Evolutionary conservation across 1,139 yeast species (phyloP), one percentile per base, ranked within the genome.

Genomic region (Pichia sp.): DNA sequence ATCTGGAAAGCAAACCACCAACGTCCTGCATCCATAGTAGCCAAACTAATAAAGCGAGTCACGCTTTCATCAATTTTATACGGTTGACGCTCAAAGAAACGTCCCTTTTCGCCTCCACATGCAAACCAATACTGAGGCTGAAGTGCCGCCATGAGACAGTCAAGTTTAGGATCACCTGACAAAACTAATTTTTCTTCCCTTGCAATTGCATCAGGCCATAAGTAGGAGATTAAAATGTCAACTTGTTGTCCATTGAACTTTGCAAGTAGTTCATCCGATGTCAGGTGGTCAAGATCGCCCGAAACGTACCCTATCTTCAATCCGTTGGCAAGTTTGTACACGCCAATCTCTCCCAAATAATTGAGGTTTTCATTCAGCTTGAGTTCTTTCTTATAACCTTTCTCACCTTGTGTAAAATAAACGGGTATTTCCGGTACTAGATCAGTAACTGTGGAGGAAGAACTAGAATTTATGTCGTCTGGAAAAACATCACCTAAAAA

Each of bases 1-100:
- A 78, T 51, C 31, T 65, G 68, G 48, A 81, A 81, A 0, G 91
- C 93, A 58, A 82, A 82, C 44, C 75, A 78, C 88, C 91, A 83
- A 56, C 77, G 77, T 6, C 63, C 63, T 29, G 56, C 56, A 0
- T 77, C 81, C 51, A 70, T 78, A 39, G 66, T 64, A 0, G 74
- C 81, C 33, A 82, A 54, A 52, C 86, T 78, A 17, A 82, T 68
- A 49, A 80, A 81, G 37, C 91, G 63, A 0, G 84, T 72, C 1
- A 67, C 60, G 21, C 61, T 50, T 13, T 31, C 38, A 14, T 41
- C 41, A n/a, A 46, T 55, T 21, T 39, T 45, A 47, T 79, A 81
- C 1, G 87, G 81, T 9, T 62, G 58, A 32, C 71, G 59, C 47
- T 82, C 93, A 41, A 63, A 65, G 48, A 69, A 77, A 27, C 62